Base-by-base conservation (phyloP, 768 basidiomycete species). In the Boletus fagicola region DNA sequence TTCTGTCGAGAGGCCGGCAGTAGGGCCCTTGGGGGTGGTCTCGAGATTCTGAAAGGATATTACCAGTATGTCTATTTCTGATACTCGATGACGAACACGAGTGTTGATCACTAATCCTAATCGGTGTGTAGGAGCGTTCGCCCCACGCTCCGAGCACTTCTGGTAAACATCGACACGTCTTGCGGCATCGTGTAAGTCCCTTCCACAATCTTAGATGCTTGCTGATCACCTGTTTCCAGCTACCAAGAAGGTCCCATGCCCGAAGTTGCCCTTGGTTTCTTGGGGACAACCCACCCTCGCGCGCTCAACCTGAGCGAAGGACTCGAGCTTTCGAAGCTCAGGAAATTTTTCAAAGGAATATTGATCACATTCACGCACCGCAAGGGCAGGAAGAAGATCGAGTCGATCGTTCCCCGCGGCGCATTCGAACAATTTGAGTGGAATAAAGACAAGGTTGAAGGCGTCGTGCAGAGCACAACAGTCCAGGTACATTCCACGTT, bases 41-140 rank as follows among this genome's bases (percentile, higher is more conserved):
- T 84, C 0, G 78, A 80, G 39, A 56, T 83, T 0, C 77, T 79
- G 69, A 69, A 76, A 9, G 83, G 83, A 0, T 81, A 74, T 43
- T 83, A 77, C 54, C 81, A 82, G 83, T 83, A 53, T 30, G 77
- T 63, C 28, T n/a, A 6, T 20, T 36, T 46, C 42, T 31, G 26
- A 46, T 31, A 20, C 22, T 42, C 30, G 11, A 24, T 38, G 40
- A 38, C n/a, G 40, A 28, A 4, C 33, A 12, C 38, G 11, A 30
- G 1, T 48, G 45, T 30, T 49, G 48, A 61, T 38, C n/a, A 15
- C 36, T 18, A 5, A 39, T 43, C 30, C 36, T 18, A 5, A 39
- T 43, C 30, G 36, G 20, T 20, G 16, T 18, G 20, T 40, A 82
- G 80, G 58, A 80, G 78, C 45, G 78, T 83, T 39, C 75, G 82